Evolutionary conservation across 2,329 filamentous ascomycete species (phyloP), one percentile per base, ranked within the genome.

Genomic region (Stachybotrys echinatus): DNA sequence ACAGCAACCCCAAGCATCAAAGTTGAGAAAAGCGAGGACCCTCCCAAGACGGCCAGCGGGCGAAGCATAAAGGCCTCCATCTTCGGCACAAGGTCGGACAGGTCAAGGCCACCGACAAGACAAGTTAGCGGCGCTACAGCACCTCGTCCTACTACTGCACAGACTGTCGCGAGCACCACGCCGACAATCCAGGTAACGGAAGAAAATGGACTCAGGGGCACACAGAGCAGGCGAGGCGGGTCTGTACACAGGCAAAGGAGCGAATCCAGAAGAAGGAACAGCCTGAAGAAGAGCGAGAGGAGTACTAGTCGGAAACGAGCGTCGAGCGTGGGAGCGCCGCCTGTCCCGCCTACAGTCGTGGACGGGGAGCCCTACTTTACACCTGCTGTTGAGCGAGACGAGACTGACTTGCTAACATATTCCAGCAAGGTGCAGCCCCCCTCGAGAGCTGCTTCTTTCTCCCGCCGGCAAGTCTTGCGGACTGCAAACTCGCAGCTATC

Each of bases 151-250:
- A 61, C 63, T 12, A 73, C 78, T 4, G 69, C 70, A 12, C 73
- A 75, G 52, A 77, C 74, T 6, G 55, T 61, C 3, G 62, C 65
- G 5, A 73, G 69, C 55, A 62, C 61, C 19, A 77, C 85, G 27
- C 89, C 90, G 2, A 77, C 83, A 2, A 92, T 95, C 53, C 88
- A 94, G 50, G 79, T 95, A 22, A 94, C 85, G 0, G 80, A 82
- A 51, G 87, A 89, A 50, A 78, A 69, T 58, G 79, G 70, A 50
- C 71, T 66, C 19, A 49, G 52, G 56, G 61, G 55, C 49, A 70
- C 68, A 31, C 63, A 61, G n/a, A 65, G 65, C 43, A 64, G 65
- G 7, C 62, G 62, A 48, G 57, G 54, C 23, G 71, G 55, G 69
- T 71, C 60, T 52, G 64, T 60, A 6, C 62, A 58, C 8, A 53